Conservation (phyloP, 2,329 filamentous ascomycete species). For the Fusarium robinianum region DNA sequence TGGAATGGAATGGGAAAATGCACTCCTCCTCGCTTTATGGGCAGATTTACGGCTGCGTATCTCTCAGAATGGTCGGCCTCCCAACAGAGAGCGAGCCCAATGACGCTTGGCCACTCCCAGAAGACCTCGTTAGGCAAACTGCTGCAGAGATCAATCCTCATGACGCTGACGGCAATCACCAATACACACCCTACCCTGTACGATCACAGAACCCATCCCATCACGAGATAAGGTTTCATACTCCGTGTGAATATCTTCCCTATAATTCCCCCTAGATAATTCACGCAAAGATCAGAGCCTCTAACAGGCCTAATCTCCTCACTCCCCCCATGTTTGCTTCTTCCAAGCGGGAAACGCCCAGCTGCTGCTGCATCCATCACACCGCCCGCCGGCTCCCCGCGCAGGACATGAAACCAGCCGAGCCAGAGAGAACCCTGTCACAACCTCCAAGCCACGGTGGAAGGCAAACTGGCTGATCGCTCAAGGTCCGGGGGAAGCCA, state of each 20-base stretch:
- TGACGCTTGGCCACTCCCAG: constrained; percentile 15
- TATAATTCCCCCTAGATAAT: not conserved
- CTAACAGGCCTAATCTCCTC: not conserved
- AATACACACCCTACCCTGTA: not conserved
- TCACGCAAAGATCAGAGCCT: not conserved
- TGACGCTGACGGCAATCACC: not conserved
- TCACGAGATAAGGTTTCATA: too few species aligned
- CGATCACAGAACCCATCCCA: too few species aligned
- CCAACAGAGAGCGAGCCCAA: constrained; percentile 6
- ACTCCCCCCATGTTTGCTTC: constrained; percentile 9
- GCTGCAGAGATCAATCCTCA: constrained; percentile 3
- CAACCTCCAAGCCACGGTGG: too few species aligned
- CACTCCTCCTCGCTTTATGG: not conserved
- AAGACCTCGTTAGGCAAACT: constrained; percentile 9
- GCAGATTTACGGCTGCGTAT: constrained; percentile 2
- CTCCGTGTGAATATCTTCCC: too few species aligned
- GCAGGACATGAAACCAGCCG: too few species aligned
- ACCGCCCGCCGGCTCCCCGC: too few species aligned
- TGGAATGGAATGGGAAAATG: too few species aligned
- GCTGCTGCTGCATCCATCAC: not conserved
- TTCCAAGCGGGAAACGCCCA: too few species aligned
- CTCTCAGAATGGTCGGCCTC: constrained; percentile 28
- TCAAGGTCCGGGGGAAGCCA: too few species aligned
- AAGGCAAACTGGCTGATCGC: too few species aligned
- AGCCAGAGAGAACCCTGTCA: too few species aligned